Base-by-base conservation (phyloP, 2,329 filamentous ascomycete species). In the Biscogniauxia mediterranea region DNA sequence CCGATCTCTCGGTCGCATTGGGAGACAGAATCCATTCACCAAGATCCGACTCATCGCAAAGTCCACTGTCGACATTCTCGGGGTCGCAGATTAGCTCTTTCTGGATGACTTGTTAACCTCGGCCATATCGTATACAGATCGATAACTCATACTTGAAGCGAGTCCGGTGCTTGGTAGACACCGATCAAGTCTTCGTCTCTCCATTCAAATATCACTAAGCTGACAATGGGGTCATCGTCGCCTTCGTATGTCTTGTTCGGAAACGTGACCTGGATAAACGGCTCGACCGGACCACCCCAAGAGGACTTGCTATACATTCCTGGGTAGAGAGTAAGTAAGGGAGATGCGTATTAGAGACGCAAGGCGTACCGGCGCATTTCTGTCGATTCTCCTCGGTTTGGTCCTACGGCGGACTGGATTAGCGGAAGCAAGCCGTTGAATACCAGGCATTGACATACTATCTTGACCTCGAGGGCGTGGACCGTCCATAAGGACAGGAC, bases 141-240 rank as follows among this genome's bases (percentile, higher is more conserved):
- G 56, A 55, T 28, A 50, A 51, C 61, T 66, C 78, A 68, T 81
- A 89, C 86, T 71, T 83, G 80, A 54, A 78, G 74, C 38, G 83
- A 79, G 57, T 83, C 82, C 17, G 82, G 77, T 26, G 81, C 80
- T 56, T 85, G 80, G 42, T 83, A 83, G 61, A 90, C 83, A 52
- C 94, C 93, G 66, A 99, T 87, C 59, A 94, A 81, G 56, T 86
- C 79, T 73, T 90, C 88, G 73, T 99, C 95, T 68, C 85, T 88
- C 92, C 93, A 99, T 78, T 99, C 94, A 75, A 97, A 99, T 65
- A 99, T 89, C 57, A 97, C 83, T 69, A 97, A 78, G 75, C 92
- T 96, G 66, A 93, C 89, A 52, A 92, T 81, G 5, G 91, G 89
- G 74, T 96, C 90, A 53, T 83, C 79, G 59, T 88, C 81, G 32